Evolutionary conservation across 2,329 filamentous ascomycete genomes (phyloP), one percentile per base, ranked within the genome.

Genomic region (Rutstroemia sp.): DNA sequence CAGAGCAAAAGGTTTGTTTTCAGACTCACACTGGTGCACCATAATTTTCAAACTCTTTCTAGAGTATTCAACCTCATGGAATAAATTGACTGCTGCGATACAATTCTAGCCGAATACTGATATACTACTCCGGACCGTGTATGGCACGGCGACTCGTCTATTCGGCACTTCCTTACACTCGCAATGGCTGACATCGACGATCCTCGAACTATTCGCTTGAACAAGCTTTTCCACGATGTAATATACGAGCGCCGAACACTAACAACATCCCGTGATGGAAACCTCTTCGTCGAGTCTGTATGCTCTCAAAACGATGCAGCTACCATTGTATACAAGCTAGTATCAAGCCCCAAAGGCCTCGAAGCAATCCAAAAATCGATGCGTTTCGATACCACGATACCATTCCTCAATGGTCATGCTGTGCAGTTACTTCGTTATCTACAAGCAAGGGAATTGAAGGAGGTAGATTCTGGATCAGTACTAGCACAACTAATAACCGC

Each of bases 201-300:
- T 17, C 27, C 30, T 47, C 59, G 62, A 23, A 49, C 60, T 50
- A 27, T 63, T 57, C 57, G 65, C 51, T 62, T 76, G 30, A 63
- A 64, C 3, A 73, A 70, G 54, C 69, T 72, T 49, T 76, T 78
- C 63, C 64, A 70, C 42, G 59, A 64, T 9, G 65, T 76, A 25
- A 57, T 78, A 10, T 51, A 69, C 34, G 75, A 73, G 5, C 66
- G 71, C 58, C 70, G 73, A 25, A 57, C 64, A 1, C 51, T 79
- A 7, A 68, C 69, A 16, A 74, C 63, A 5, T 39, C 68, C 17
- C 64, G 66, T 9, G 72, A 78, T 59, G 72, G 69, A 5, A 73
- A 71, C 36, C 69, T 73, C 5, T 78, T 80, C 51, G 42, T 81
- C 3, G 78, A 81, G 61, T 73, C 78, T 0, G 60, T 80, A 5